Conservation (phyloP, 441 rosid genomes). For the Pelargonium exstipulatum region DNA sequence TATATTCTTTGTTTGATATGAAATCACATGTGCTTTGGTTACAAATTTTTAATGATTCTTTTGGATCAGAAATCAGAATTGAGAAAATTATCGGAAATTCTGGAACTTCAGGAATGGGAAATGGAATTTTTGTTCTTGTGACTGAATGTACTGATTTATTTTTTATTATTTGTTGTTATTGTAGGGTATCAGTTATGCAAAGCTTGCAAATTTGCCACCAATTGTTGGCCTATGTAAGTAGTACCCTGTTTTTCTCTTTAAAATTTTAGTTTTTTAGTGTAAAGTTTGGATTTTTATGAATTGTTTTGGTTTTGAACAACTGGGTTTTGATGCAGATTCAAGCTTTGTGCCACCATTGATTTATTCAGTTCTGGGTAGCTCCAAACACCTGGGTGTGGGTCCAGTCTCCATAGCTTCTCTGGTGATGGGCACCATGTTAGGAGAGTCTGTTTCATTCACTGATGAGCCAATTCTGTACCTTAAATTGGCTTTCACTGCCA, state of each 20-base stretch:
- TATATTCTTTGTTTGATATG: no score
- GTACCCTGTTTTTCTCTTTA: not conserved
- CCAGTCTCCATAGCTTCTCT: conserved; percentile 97
- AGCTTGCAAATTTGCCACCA: conserved; percentile 94
- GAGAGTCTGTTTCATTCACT: conserved; percentile 58
- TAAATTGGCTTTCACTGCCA: conserved; percentile 82
- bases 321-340: conserved; percentile 58
- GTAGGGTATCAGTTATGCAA: conserved; percentile 98
- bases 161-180: not conserved
- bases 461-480: conserved; percentile 70
- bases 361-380: conserved; percentile 88
- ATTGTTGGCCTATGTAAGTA: conserved; percentile 86
- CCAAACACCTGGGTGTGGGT: conserved; percentile 84
- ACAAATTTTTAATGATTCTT: not conserved
- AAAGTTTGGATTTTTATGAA: not conserved
- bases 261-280: not conserved
- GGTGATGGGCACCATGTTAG: conserved; percentile 94
- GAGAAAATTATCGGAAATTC: not conserved
- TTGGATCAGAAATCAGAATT: not conserved
- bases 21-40: no score
- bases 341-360: conserved; percentile 95
- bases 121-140: not conserved
- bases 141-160: not conserved
- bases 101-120: no score
- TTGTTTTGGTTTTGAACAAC: not conserved